Evolutionary conservation across 139 green algal genomes (phyloP).

Genomic region (Picochlorum sp.): DNA sequence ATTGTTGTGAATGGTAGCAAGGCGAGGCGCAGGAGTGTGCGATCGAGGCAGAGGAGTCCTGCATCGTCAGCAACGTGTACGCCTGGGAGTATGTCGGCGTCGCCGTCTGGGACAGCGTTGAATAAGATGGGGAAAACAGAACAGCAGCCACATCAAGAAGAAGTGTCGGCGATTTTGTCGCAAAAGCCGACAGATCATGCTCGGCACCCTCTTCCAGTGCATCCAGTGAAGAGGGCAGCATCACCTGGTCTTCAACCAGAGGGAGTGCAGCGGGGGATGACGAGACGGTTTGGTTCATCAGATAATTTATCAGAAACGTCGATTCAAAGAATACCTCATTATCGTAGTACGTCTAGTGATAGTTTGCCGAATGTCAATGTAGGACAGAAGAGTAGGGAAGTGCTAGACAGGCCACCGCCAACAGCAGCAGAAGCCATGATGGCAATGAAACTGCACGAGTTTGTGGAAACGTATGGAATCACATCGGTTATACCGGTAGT

Average conservation of each 20-base stretch:
- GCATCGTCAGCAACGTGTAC: not conserved
- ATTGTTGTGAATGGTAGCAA: constrained; percentile 14
- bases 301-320: not conserved
- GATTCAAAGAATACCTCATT: not conserved
- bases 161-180: too few species aligned
- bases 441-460: constrained; percentile 12
- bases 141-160: not conserved
- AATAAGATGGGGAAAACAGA: not conserved
- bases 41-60: not conserved
- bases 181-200: not conserved
- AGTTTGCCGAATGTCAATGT: not conserved
- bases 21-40: not conserved
- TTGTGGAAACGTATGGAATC: constrained; percentile 11
- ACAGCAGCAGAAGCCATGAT: constrained; percentile 18
- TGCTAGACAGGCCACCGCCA: not conserved
- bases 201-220: not conserved
- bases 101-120: not conserved
- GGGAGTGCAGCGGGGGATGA: not conserved
- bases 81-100: not conserved
- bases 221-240: constrained; percentile 2
- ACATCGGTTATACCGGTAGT: constrained; percentile 17
- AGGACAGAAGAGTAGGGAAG: not conserved
- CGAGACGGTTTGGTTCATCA: not conserved
- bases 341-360: constrained; percentile 6
- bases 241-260: not conserved